Evolutionary conservation across 352 stramenopile genomes (phyloP).

Genomic region (Phytophthora pisi): DNA sequence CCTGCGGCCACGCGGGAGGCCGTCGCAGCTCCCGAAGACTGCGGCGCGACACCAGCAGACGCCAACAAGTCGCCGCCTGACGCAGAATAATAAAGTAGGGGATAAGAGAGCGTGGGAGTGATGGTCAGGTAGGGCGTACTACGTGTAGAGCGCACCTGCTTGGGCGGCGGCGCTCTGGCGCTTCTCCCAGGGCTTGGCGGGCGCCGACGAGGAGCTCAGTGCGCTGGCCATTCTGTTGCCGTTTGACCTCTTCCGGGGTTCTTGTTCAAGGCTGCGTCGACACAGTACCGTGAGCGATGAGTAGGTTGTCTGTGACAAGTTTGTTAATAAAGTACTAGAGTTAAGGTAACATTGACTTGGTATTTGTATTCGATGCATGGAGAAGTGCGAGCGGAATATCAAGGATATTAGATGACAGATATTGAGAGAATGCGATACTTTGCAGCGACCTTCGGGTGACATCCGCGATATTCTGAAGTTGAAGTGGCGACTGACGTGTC

Average conservation of each 20-base stretch:
- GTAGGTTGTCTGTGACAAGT: background rate
- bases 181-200: slow-evolving; percentile 65
- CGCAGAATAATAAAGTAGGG: background rate
- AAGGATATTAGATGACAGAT: background rate
- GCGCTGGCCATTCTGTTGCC: slow-evolving; percentile 31
- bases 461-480: slow-evolving; percentile 1
- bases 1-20: background rate
- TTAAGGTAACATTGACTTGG: background rate
- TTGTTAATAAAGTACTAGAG: background rate
- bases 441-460: slow-evolving; percentile 1
- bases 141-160: slow-evolving; percentile 24
- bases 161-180: slow-evolving; percentile 24
- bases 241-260: background rate
- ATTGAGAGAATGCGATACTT: background rate
- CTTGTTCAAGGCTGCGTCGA: background rate
- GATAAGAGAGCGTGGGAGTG: background rate
- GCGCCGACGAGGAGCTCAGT: slow-evolving; percentile 29
- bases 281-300: background rate
- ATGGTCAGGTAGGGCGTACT: background rate
- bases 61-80: slow-evolving; percentile 18
- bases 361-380: background rate
- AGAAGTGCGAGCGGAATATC: background rate
- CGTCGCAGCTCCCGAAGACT: slow-evolving; percentile 8
- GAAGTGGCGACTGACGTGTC: slow-evolving; percentile 3
- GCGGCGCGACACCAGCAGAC: slow-evolving; percentile 24